phyloP scores from a whole-genome alignment of 1,139 yeast genomes.

The Nakaseomyces nivariensis region DNA sequence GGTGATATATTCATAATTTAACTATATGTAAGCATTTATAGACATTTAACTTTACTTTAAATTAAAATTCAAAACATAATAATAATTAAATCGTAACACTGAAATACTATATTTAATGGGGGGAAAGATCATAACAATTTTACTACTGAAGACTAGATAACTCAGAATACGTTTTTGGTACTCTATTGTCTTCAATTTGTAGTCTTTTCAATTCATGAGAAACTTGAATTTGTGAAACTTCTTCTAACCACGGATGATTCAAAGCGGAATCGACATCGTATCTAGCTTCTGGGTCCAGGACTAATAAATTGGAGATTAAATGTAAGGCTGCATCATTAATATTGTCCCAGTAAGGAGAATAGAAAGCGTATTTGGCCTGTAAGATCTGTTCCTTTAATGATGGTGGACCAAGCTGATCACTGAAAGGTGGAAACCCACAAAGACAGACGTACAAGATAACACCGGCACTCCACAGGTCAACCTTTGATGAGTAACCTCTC shows the following conservation, averaged over 20 bases:
- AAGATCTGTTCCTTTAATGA: constrained; percentile 65
- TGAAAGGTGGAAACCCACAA: constrained; percentile 79
- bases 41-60: neutral
- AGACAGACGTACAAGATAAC: constrained; percentile 66
- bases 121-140: neutral
- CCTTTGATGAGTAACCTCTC: constrained; percentile 57
- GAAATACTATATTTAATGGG: too few relatives aligned
- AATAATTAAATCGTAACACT: neutral
- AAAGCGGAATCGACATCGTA: constrained; percentile 42
- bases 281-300: constrained; percentile 48
- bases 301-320: constrained; percentile 49
- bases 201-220: constrained; percentile 17
- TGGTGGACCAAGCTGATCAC: constrained; percentile 75
- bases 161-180: constrained; percentile 29
- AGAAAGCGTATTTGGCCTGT: constrained; percentile 59
- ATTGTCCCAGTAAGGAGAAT: constrained; percentile 72
- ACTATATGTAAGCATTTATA: neutral
- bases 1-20: constrained; percentile 20
- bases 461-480: constrained; percentile 75
- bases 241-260: constrained; percentile 49
- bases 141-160: constrained; percentile 14
- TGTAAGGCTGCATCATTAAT: constrained; percentile 57
- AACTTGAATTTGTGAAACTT: constrained; percentile 7
- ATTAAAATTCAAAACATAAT: neutral
- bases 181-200: constrained; percentile 15